Percentiles rank a stretch among this genome's conserved stretches.
phyloP scores from a whole-genome alignment of 305 asterid species.

The Solanum hybrid region DNA sequence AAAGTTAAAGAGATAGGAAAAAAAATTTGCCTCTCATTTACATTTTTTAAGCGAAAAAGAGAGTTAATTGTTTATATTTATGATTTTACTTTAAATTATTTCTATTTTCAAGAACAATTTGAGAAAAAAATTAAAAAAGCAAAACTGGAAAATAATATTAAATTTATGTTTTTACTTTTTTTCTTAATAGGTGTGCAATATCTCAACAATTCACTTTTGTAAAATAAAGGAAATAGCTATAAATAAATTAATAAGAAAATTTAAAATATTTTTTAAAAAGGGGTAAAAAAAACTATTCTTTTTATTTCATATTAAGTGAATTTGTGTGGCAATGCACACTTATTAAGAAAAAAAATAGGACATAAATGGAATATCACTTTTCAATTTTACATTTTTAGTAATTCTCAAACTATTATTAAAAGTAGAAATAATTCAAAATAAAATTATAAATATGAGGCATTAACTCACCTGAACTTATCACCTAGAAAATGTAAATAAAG shows the following conservation, averaged over 20 bases:
- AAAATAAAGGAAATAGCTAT: background rate
- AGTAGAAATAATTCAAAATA: too few species aligned
- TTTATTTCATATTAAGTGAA: too few species aligned
- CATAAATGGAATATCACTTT: background rate
- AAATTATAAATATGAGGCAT: background rate
- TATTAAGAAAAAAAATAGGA: background rate
- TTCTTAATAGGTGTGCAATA: background rate
- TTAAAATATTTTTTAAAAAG: too few species aligned
- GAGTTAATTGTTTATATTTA: background rate
- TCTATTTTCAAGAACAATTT: background rate
- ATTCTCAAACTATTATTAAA: too few species aligned
- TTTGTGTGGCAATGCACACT: background rate
- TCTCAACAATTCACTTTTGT: background rate
- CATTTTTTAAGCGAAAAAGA: too few species aligned
- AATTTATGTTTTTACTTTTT: too few species aligned
- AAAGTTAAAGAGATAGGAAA: background rate
- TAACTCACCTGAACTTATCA: background rate
- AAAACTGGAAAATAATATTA: background rate
- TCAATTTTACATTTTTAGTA: background rate
- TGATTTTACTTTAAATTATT: too few species aligned
- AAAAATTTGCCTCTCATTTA: background rate
- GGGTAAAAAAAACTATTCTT: background rate
- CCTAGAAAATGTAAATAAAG: too few species aligned
- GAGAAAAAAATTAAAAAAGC: too few species aligned
- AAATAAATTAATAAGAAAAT: background rate